Base-by-base conservation (phyloP, 2,329 filamentous ascomycete species). In the Hypoxylon sp. region DNA sequence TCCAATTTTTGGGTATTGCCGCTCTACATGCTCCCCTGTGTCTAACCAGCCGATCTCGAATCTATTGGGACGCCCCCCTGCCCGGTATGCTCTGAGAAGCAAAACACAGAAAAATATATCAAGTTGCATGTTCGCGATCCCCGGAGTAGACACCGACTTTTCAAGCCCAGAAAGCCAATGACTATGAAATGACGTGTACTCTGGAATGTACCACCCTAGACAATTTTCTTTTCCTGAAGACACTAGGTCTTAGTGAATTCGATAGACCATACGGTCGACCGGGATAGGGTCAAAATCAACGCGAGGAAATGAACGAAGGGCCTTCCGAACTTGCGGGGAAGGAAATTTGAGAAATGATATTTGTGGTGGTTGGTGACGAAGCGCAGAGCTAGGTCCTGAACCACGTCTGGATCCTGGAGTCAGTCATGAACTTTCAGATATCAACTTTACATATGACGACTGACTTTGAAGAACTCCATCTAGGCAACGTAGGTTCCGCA, bases 121-220 rank as follows among this genome's bases (percentile, higher is more conserved):
- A 63, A 60, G 59, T 65, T 60, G 41, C 51, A 60, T 53, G 51
- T 56, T 65, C 48, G 63, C 49, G 30, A 34, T 62, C 53, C 49
- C 52, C 57, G 49, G 43, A 55, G 55, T 17, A 60, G 68, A 68
- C 65, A 70, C 68, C 65, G 68, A 69, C 65, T 66, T 66, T 63
- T 67, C 49, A 52, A 67, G 57, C 57, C 60, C 60, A 63, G 49
- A 48, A 56, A 63, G 57, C 66, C 63, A 62, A 65, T 69, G 66
- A 67, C 53, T 53, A 32, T 60, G 60, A 66, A 70, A 71, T 69
- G 68, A 71, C 66, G 68, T 71, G 66, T 71, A 68, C 56, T 62
- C 51, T 32, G n/a, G 46, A 59, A 55, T 65, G 51, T 51, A 59
- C 52, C 51, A 51, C 51, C 66, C 52, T 51, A 64, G 56, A 61